Evolutionary conservation across 345 rosid species (phyloP).

Genomic region (Populus simonii): DNA sequence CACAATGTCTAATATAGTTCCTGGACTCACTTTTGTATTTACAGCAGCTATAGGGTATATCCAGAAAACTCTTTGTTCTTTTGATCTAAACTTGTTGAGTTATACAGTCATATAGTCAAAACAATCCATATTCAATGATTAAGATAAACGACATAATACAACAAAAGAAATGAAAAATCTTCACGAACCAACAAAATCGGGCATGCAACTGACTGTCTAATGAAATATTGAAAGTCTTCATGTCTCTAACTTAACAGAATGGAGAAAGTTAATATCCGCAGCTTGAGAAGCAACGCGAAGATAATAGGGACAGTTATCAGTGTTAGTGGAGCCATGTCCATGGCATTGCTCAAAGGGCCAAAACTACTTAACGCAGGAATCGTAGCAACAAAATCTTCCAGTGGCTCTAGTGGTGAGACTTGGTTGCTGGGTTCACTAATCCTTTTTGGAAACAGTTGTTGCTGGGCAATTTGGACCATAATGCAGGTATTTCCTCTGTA

Average conservation of each 20-base stretch:
- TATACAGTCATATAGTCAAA: too few relatives aligned
- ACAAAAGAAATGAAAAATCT: too few relatives aligned
- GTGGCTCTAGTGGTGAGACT: conserved; percentile 17
- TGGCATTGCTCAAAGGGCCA: conserved; percentile 58
- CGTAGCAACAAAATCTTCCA: neutral
- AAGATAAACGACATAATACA: too few relatives aligned
- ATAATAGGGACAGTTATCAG: conserved; percentile 34
- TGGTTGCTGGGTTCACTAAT: conserved; percentile 56
- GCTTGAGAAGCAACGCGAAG: conserved; percentile 34
- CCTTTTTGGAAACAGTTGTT: conserved; percentile 45
- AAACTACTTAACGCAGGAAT: conserved; percentile 35
- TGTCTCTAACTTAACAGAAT: conserved; percentile 19
- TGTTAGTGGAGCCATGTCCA: conserved; percentile 57
- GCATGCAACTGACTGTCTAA: too few relatives aligned
- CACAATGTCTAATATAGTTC: neutral
- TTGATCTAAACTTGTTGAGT: too few relatives aligned
- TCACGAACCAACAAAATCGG: too few relatives aligned
- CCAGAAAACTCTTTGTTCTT: too few relatives aligned
- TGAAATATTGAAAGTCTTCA: too few relatives aligned
- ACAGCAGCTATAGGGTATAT: neutral
- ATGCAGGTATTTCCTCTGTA: conserved; percentile 34
- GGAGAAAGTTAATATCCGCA: conserved; percentile 32
- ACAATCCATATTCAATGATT: too few relatives aligned
- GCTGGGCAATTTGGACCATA: conserved; percentile 57
- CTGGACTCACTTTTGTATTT: neutral